Base-by-base conservation (phyloP, 1,284 basidiomycete species). In the Veloporphyrellus conicus region DNA sequence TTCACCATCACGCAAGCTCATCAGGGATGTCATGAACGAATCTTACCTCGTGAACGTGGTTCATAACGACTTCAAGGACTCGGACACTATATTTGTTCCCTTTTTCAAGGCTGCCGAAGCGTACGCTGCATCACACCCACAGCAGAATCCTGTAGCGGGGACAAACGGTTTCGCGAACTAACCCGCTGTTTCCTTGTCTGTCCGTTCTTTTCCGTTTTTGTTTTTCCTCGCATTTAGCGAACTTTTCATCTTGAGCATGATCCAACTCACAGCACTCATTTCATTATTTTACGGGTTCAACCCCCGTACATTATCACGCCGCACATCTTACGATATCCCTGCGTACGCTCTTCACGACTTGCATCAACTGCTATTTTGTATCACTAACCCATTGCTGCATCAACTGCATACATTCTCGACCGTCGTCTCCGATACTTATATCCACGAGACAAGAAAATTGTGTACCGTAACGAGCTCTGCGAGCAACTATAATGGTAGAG, bases 21-120 rank as follows among this genome's bases (percentile, higher is more conserved):
- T 99, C 60, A 72, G 77, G 50, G 73, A 81, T 29, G 71, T 95
- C 56, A 90, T 93, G 82, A 82, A 93, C 53, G 79, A 78, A 3
- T 86, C 79, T 48, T 90, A 87, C 75, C 85, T 99, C 57, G 92
- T 99, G 59, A 98, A 97, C 67, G 87, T 99, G 56, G 93, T 98
- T 15, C 93, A 98, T 68, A 97, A 99, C 71, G 90, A 98, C 69
- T 98, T 90, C 79, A 86, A 89, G 68, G 79, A 88, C 63, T 71
- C 82, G 6, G 75, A 86, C 41, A 85, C 86, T 31, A 94, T 97
- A 70, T 97, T 95, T 68, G 74, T 78, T 59, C 90, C 91, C 0
- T 95, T 97, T 78, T 76, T 80, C 68, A 79, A 82, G 63, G 84
- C 82, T 16, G 84, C 82, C 37, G 78, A 76, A 39, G 78, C 84